Base-by-base conservation (phyloP, 345 rosid species). In the Reutealis trisperma region DNA sequence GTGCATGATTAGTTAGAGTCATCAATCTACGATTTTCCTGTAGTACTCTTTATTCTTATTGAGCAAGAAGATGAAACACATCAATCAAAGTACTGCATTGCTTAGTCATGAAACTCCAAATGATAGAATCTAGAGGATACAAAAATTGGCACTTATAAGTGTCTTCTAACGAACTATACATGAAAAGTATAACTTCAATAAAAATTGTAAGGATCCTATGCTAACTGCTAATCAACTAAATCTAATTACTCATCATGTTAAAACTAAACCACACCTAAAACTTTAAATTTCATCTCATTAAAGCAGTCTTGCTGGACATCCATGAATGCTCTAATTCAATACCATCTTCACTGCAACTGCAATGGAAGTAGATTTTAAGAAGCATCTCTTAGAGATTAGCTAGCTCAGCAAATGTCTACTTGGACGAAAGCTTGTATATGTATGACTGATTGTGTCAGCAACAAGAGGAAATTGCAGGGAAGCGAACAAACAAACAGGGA, bases 361-460 rank as follows among this genome's bases (percentile, higher is more conserved):
- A 45, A 45, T 11, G 13, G 49, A 45, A 45, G 49, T 45, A 45
- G 49, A 45, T 45, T 45, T 45, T 9, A 45, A 8, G 52, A 66
- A 63, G 52, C 51, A 21, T 66, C 49, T 66, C 49, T 66, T 41
- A 63, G 10, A 16, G 63, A 52, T 51, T 47, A 25, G 41, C 49
- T 69, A 69, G 60, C 72, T 69, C 22, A 69, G 72, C n/a, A 69
- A 19, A 69, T 69, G 72, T 8, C 27, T 69, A 25, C 58, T 69
- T 6, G 60, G 32, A 51, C 21, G 44, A 51, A 69, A 69, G 42
- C 42, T 15, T 5, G 59, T 49, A 11, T 49, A 27, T 16, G 22
- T 69, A 18, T 51, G 72, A 30, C 72, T 25, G 16, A 69, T 9
- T 25, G 51, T 69, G 72, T 69, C 72, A 69, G 27, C n/a, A 69